A percentile compares a stretch with the other conserved stretches of the same genome.
Evolutionary conservation across 1,284 basidiomycete species (phyloP).

Genomic region (Naganishia liquefaciens): DNA sequence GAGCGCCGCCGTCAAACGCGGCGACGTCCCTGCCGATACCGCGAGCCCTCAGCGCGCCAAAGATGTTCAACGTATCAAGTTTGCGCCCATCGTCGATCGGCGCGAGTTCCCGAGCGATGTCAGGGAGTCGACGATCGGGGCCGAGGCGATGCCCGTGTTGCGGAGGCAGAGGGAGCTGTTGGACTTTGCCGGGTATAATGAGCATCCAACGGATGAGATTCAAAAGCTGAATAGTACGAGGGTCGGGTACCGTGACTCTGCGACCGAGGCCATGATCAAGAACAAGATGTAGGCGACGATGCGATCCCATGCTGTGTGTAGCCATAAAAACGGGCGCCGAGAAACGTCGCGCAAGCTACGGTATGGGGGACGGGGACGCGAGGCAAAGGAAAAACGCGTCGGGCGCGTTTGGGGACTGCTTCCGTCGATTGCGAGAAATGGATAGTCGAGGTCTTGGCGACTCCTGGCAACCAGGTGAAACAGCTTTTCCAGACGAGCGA

Average conservation of each 20-base stretch:
- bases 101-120: constrained; percentile 17
- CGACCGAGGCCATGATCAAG: constrained; percentile 5
- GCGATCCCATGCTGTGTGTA: too few relatives aligned
- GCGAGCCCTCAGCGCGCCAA: constrained; percentile 7
- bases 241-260: constrained; percentile 10
- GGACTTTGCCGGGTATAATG: constrained; percentile 5
- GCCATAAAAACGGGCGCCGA: too few relatives aligned
- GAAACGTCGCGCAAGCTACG: too few relatives aligned
- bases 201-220: constrained; percentile 25
- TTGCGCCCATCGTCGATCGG: constrained; percentile 20
- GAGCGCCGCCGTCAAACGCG: not conserved
- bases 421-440: too few relatives aligned
- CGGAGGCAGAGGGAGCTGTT: not conserved
- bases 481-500: too few relatives aligned
- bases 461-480: too few relatives aligned
- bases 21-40: not conserved
- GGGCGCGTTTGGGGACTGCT: too few relatives aligned
- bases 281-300: constrained; percentile 3
- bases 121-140: not conserved
- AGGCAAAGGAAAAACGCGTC: too few relatives aligned
- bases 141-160: not conserved
- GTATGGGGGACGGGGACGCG: too few relatives aligned
- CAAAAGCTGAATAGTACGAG: constrained; percentile 14
- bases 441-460: too few relatives aligned
- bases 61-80: constrained; percentile 28